Evolutionary conservation across 768 basidiomycete species (phyloP).

Genomic region (Pholiota microspora): DNA sequence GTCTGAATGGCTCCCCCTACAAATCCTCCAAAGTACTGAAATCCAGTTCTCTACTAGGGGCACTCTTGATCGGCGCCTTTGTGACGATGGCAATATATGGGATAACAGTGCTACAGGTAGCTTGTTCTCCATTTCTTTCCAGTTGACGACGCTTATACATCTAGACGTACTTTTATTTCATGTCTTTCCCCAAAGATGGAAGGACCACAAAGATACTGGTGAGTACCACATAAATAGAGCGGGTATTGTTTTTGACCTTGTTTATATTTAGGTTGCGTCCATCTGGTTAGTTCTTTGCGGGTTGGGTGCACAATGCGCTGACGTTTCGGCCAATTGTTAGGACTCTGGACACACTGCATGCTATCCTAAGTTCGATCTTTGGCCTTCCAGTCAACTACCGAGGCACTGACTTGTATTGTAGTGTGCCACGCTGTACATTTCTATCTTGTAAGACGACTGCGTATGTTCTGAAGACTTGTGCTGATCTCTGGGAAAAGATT

Average conservation of each 20-base stretch:
- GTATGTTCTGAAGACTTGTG: not conserved
- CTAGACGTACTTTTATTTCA: constrained; percentile 42
- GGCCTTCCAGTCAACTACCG: not conserved
- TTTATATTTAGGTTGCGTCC: constrained; percentile 25
- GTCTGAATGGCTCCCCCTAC: not conserved
- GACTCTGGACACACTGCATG: constrained; percentile 39
- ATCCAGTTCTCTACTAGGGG: constrained; percentile 22
- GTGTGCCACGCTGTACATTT: constrained; percentile 42
- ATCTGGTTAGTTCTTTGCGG: constrained; percentile 28
- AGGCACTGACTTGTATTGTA: constrained; percentile 13
- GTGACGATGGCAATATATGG: constrained; percentile 39
- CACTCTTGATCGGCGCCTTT: constrained; percentile 35
- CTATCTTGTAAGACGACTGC: constrained; percentile 35
- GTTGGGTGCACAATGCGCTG: not conserved
- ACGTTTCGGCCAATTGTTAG: constrained; percentile 17
- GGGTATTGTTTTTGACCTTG: not conserved
- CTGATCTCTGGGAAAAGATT: constrained; percentile 27
- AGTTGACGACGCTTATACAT: not conserved
- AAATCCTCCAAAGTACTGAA: not conserved
- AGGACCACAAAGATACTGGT: constrained; percentile 33
- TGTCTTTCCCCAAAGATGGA: constrained; percentile 37
- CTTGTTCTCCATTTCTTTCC: constrained; percentile 5
- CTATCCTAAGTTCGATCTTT: constrained; percentile 33
- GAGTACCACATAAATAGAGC: not conserved
- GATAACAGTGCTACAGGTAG: constrained; percentile 41